phyloP scores from a whole-genome alignment of 2,329 filamentous ascomycete species.

The Seiridium cupressi region DNA sequence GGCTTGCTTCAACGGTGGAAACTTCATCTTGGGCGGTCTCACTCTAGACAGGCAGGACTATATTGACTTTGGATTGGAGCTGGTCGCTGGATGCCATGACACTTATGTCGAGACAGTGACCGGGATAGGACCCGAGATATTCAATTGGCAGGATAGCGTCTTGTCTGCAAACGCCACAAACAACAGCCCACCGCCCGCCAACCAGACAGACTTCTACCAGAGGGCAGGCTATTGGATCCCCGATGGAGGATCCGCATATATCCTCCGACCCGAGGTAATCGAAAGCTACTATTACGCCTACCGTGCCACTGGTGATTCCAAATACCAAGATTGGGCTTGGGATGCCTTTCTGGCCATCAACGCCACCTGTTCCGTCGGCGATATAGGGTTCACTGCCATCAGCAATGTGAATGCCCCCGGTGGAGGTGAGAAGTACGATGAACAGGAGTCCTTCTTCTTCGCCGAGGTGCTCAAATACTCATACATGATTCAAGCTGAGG shows the following conservation, averaged over 20 bases:
- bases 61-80: constrained; percentile 68
- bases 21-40: constrained; percentile 78
- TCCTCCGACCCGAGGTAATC: constrained; percentile 76
- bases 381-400: constrained; percentile 63
- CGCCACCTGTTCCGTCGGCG: constrained; percentile 57
- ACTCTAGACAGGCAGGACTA: constrained; percentile 66
- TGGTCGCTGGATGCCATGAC: constrained; percentile 71
- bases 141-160: constrained; percentile 56
- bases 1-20: constrained; percentile 82
- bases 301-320: constrained; percentile 69
- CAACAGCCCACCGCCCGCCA: constrained; percentile 39
- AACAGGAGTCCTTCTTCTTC: constrained; percentile 86
- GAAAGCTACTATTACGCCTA: constrained; percentile 88
- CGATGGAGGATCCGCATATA: constrained; percentile 50
- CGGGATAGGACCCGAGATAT: constrained; percentile 73
- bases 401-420: constrained; percentile 60
- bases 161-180: constrained; percentile 31
- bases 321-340: constrained; percentile 85
- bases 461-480: constrained; percentile 85
- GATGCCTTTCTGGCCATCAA: constrained; percentile 71
- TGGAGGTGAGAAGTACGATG: constrained; percentile 64
- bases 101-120: constrained; percentile 70
- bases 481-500: constrained; percentile 67
- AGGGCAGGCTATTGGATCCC: constrained; percentile 69
- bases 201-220: constrained; percentile 59